Percentiles rank a stretch among this genome's conserved stretches.
Evolutionary conservation across 2,329 filamentous ascomycete genomes (phyloP).

Genomic region (Aspergillus melleus): DNA sequence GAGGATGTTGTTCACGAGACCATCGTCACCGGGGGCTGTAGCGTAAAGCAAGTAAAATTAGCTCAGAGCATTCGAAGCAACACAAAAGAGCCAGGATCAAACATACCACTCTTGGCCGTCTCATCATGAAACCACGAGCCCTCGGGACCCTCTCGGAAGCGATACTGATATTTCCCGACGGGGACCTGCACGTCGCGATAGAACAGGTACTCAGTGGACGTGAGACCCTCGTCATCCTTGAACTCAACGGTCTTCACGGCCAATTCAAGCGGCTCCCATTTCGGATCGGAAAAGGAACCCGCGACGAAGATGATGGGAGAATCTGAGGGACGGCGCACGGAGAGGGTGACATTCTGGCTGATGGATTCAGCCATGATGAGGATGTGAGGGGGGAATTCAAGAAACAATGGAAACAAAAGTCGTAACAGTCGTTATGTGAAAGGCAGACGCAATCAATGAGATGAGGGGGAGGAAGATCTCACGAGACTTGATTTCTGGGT

Average conservation of each 20-base stretch:
- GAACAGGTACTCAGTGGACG: constrained; percentile 22
- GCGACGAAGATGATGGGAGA: constrained; percentile 27
- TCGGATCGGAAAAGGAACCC: constrained; percentile 29
- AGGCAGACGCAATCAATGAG: constrained; percentile 20
- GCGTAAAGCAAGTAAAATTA: not conserved
- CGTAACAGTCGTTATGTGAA: constrained; percentile 20
- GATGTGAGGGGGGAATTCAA: constrained; percentile 9
- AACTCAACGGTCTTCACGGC: constrained; percentile 21
- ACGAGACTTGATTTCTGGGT: too few relatives aligned
- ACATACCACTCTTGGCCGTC: constrained; percentile 27
- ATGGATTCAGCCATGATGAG: constrained; percentile 17
- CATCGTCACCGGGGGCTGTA: constrained; percentile 26
- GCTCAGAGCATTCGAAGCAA: not conserved
- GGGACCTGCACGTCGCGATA: constrained; percentile 19
- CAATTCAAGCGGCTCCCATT: constrained; percentile 29
- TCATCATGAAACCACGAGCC: constrained; percentile 30
- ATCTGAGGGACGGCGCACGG: constrained; percentile 26
- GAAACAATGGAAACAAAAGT: constrained; percentile 20
- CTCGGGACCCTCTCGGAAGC: constrained; percentile 24
- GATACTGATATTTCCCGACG: constrained; percentile 27
- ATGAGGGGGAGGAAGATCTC: not conserved
- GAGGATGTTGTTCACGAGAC: constrained; percentile 23
- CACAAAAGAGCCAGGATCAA: not conserved
- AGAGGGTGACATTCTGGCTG: constrained; percentile 27
- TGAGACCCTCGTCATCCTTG: constrained; percentile 17